These are phyloP conservation scores for Fraxinus sp. DNA, from an alignment of 305 asterid genomes.

Conservation along the genomic window DNA sequence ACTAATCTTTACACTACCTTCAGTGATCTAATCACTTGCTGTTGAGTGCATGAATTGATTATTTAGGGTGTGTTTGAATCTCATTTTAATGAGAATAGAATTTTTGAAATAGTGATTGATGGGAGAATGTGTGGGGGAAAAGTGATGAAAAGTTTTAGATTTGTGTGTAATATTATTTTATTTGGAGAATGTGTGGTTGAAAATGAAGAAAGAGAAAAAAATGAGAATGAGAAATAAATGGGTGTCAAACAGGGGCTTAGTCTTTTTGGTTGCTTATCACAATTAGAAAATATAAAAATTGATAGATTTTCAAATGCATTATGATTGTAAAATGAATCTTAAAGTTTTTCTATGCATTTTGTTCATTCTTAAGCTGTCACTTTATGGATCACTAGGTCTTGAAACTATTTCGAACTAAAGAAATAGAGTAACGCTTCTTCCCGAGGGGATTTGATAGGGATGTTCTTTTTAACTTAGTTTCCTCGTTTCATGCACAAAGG, in stretches of 20 bases:
- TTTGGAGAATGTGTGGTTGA: no score
- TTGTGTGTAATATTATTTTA: no score
- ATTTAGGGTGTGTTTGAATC: neutral
- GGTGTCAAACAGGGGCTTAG: neutral
- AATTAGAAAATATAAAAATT: neutral
- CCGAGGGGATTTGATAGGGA: neutral
- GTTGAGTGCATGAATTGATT: neutral
- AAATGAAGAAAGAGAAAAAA: no score
- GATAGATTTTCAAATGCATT: neutral
- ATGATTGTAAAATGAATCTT: neutral
- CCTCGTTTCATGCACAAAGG: neutral
- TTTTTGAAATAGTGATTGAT: no score
- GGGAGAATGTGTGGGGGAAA: no score
- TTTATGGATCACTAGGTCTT: neutral
- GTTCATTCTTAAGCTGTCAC: neutral
- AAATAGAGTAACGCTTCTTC: neutral
- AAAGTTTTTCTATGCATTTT: neutral
- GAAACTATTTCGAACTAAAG: neutral
- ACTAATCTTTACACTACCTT: neutral
- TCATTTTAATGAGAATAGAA: no score
- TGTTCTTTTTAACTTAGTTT: neutral
- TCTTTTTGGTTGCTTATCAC: neutral
- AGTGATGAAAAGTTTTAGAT: no score
- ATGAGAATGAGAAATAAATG: no score
- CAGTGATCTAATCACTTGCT: neutral